phyloP scores from a whole-genome alignment of 2,329 filamentous ascomycete genomes.

The Ophiostoma tasmaniense region DNA sequence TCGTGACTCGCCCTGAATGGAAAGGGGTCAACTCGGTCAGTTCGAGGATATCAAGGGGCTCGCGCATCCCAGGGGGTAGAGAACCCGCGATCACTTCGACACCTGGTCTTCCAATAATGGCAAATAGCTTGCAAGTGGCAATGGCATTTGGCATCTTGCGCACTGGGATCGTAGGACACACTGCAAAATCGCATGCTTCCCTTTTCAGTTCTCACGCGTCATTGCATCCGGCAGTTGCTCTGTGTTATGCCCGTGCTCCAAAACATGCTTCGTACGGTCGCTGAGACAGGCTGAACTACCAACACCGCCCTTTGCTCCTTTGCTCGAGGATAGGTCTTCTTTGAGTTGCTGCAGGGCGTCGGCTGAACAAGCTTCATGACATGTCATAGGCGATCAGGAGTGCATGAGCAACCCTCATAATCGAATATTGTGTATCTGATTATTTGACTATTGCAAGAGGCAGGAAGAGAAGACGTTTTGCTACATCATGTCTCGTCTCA shows the following conservation, averaged over 20 bases:
- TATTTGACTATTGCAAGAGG: not conserved
- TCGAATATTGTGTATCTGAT: not conserved
- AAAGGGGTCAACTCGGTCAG: not conserved
- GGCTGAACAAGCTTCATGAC: not conserved
- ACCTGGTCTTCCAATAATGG: not conserved
- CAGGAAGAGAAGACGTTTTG: not conserved
- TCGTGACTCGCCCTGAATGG: not conserved
- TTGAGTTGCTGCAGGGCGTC: not conserved
- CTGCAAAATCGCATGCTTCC: not conserved
- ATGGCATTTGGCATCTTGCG: not conserved
- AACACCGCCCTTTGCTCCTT: not conserved
- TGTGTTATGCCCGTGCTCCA: not conserved
- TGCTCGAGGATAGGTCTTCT: not conserved
- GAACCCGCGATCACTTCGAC: not conserved
- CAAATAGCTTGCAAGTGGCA: not conserved
- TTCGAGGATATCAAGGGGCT: not conserved
- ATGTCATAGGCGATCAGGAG: not conserved
- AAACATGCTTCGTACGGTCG: not conserved
- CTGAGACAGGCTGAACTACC: not conserved
- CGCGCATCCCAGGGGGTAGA: not conserved
- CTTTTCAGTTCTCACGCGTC: not conserved
- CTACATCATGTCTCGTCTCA: not conserved
- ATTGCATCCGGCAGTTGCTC: not conserved
- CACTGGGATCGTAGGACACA: not conserved
- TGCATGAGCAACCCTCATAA: not conserved